Base-by-base conservation (phyloP, 106 monocot species). In the Acorus gramineus region DNA sequence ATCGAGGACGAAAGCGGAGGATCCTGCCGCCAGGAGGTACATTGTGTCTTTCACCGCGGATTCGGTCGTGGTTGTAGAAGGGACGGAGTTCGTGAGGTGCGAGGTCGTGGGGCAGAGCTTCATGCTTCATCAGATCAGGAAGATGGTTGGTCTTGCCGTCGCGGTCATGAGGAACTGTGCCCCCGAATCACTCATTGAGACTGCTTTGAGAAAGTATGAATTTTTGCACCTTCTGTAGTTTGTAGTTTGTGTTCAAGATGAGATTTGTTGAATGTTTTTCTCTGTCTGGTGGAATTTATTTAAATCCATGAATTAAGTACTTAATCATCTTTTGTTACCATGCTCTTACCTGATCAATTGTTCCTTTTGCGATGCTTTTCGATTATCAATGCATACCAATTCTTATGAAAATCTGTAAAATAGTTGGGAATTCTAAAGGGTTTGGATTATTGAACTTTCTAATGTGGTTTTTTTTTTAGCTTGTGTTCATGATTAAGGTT, bases 111-210 rank as follows among this genome's bases (percentile, higher is more conserved):
- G 98, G 3, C 83, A 99, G 77, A 99, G 98, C 66, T 99, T 99
- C 72, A 92, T 92, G 98, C 81, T 99, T 7, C 92, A 99, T 73
- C 92, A 99, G 69, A 99, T 99, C 2, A n/a, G 98, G 47, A 99
- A 99, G 69, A 89, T 99, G 98, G 76, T 99, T 51, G 98, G 92
- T 9, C 61, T 99, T 67, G 88, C 89, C 0, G 98, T 89, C 46
- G 88, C 89, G 2, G 65, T 92, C 50, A 89, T 92, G 85, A 81
- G 98, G 76, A 80, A 84, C 61, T 92, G 88, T 46, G 72, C 83
- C 3, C 77, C 92, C 1, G 88, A 92, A 52, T 77, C 85, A 2
- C 45, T 91, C 4, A 81, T 89, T 83, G 89, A 92, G 62, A 68
- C 74, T 8, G 92, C 89, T 49, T 62, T 99, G 8, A 79, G 68